A percentile compares a stretch with the other conserved stretches of the same genome.
These are phyloP conservation scores for Colletotrichum chlorophyti DNA, from an alignment of 2,329 filamentous ascomycete genomes.

Conservation along the genomic window DNA sequence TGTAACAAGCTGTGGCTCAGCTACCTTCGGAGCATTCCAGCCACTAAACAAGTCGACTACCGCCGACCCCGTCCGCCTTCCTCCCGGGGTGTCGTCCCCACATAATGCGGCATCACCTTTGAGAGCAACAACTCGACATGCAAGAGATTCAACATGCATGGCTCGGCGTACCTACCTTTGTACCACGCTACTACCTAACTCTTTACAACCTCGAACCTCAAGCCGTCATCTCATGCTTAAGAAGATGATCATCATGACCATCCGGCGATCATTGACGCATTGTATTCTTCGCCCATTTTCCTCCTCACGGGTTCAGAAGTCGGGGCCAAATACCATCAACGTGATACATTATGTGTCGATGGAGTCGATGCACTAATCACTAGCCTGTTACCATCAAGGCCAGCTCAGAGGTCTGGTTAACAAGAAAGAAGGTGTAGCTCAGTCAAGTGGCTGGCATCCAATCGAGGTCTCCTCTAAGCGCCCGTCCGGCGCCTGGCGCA, in stretches of 20 bases:
- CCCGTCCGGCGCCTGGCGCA: constrained; percentile 23
- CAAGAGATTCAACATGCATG: constrained; percentile 1
- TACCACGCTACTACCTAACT: background rate
- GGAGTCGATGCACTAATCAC: constrained; percentile 15
- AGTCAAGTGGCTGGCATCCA: constrained; percentile 21
- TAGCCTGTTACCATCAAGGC: constrained; percentile 20
- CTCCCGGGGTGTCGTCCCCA: background rate
- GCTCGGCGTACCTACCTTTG: background rate
- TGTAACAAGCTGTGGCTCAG: constrained; percentile 12
- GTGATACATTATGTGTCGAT: constrained; percentile 3
- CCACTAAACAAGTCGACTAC: background rate
- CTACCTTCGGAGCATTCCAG: background rate
- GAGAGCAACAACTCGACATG: background rate
- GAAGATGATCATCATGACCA: background rate
- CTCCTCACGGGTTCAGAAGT: constrained; percentile 7
- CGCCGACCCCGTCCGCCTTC: background rate
- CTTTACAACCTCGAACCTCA: background rate
- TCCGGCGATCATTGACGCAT: background rate
- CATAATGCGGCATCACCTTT: background rate
- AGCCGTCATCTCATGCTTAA: too few relatives aligned
- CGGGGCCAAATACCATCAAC: constrained; percentile 7
- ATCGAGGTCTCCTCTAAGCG: constrained; percentile 32
- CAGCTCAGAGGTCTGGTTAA: constrained; percentile 6
- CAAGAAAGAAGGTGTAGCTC: background rate
- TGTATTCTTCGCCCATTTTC: background rate